Evolutionary conservation across 2,329 filamentous ascomycete species (phyloP).

Genomic region (Balansia obtecta): DNA sequence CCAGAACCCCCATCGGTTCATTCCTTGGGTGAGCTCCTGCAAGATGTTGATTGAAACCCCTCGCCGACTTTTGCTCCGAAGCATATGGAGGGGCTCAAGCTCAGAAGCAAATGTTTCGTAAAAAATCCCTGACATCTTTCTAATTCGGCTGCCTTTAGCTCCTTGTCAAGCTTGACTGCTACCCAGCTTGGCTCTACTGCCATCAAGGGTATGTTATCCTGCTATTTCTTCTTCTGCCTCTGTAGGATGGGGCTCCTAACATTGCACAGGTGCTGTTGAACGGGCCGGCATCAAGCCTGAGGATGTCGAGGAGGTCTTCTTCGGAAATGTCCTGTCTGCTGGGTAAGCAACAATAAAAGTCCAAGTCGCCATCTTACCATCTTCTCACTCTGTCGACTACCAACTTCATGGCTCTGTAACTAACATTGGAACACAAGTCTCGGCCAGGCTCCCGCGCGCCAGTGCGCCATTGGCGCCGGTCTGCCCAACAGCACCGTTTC

Average conservation of each 20-base stretch:
- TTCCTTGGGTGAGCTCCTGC: conserved; percentile 64
- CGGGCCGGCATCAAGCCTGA: conserved; percentile 79
- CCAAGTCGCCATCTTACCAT: conserved; percentile 2
- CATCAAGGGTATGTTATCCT: conserved; percentile 61
- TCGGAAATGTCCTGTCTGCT: conserved; percentile 94
- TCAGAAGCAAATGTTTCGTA: no score
- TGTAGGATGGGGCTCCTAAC: neutral
- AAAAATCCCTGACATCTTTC: neutral
- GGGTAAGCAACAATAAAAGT: conserved; percentile 50
- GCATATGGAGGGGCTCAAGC: neutral
- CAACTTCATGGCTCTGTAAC: neutral
- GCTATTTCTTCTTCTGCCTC: neutral
- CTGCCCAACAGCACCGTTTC: conserved; percentile 68
- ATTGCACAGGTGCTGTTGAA: conserved; percentile 56
- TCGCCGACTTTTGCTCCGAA: conserved; percentile 3
- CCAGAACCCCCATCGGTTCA: conserved; percentile 81
- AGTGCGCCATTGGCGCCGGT: conserved; percentile 83
- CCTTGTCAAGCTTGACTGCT: conserved; percentile 76
- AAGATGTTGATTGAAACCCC: neutral
- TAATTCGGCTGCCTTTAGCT: conserved; percentile 37
- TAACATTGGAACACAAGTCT: conserved; percentile 40
- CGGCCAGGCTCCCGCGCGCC: conserved; percentile 90
- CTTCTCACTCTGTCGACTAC: no score
- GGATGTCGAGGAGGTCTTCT: conserved; percentile 92
- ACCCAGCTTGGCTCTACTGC: conserved; percentile 79